phyloP scores from a whole-genome alignment of 2,329 filamentous ascomycete genomes.

The Verticillium nonalfalfae region DNA sequence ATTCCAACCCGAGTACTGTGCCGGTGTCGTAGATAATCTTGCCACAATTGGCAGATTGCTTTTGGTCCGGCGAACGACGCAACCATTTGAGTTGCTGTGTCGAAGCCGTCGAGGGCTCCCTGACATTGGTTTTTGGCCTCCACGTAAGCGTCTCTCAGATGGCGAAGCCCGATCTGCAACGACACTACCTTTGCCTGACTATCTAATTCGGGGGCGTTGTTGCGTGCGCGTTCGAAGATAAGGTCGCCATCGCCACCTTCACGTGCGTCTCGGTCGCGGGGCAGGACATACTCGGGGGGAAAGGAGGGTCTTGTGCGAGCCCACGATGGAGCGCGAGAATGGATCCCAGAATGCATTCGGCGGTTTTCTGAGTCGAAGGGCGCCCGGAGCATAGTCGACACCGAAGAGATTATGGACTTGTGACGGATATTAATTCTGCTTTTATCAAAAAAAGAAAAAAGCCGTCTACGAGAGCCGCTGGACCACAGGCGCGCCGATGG shows the following conservation, averaged over 20 bases:
- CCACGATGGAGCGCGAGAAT: not conserved
- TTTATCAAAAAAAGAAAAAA: not conserved
- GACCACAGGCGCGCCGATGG: not conserved
- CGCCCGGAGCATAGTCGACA: not conserved
- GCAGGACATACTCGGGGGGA: too few relatives aligned
- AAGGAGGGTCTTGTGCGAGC: not conserved
- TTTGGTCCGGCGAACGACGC: slow-evolving; percentile 13
- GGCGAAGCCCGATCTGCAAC: slow-evolving; percentile 5
- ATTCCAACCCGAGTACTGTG: slow-evolving; percentile 9
- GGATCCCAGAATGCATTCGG: not conserved
- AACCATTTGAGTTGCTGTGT: slow-evolving; percentile 15
- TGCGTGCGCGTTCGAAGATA: not conserved
- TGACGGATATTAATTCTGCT: not conserved
- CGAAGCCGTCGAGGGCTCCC: slow-evolving; percentile 15
- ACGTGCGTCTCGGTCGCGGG: not conserved
- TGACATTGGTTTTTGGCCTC: slow-evolving; percentile 16
- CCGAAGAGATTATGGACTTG: not conserved
- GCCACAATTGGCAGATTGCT: slow-evolving; percentile 20
- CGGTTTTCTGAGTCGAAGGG: not conserved
- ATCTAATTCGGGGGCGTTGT: not conserved
- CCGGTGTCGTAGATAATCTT: slow-evolving; percentile 14
- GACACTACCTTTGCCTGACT: not conserved
- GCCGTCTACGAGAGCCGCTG: not conserved
- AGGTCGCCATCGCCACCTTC: not conserved
- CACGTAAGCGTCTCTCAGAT: slow-evolving; percentile 16